Conservation (phyloP, 1,284 basidiomycete species). For the Ceratobasidium sp. region DNA sequence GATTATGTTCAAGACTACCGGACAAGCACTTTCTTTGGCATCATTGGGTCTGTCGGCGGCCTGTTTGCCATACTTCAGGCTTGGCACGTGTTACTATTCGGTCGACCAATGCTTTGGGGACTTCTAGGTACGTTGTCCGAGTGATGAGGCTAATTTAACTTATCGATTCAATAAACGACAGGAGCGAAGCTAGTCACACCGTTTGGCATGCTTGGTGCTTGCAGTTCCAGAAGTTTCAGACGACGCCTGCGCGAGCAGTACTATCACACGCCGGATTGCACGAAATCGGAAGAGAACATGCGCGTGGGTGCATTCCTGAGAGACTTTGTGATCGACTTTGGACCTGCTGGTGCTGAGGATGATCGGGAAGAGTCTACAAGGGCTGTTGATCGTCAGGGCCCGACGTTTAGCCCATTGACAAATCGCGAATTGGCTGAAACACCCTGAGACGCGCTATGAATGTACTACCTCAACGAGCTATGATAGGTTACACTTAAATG, state of each 20-base stretch:
- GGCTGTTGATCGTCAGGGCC: too few relatives aligned
- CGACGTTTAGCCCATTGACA: too few relatives aligned
- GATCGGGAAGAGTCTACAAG: too few relatives aligned
- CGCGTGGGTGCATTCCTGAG: slow-evolving; percentile 43
- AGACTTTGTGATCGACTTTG: slow-evolving; percentile 20
- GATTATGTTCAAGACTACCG: slow-evolving; percentile 17
- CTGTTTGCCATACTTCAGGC: slow-evolving; percentile 8
- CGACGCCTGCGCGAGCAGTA: not conserved
- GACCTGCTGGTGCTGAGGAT: not conserved
- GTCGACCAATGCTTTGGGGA: slow-evolving; percentile 15
- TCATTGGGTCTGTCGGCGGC: slow-evolving; percentile 15
- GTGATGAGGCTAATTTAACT: not conserved
- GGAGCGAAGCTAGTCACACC: slow-evolving; percentile 27
- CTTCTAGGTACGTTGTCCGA: not conserved
- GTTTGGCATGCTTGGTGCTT: slow-evolving; percentile 32
- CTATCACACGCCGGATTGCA: not conserved
- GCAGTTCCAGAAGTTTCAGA: slow-evolving; percentile 32
- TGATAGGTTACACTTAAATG: too few relatives aligned
- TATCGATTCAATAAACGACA: not conserved
- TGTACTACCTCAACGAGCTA: too few relatives aligned
- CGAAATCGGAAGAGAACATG: slow-evolving; percentile 43
- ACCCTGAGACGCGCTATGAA: too few relatives aligned
- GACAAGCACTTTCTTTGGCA: slow-evolving; percentile 8
- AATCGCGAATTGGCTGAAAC: too few relatives aligned
- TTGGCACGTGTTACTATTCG: slow-evolving; percentile 2